Evolutionary conservation across 495 filamentous ascomycete species (phyloP).

Genomic region (Lasiosphaeria ovina): DNA sequence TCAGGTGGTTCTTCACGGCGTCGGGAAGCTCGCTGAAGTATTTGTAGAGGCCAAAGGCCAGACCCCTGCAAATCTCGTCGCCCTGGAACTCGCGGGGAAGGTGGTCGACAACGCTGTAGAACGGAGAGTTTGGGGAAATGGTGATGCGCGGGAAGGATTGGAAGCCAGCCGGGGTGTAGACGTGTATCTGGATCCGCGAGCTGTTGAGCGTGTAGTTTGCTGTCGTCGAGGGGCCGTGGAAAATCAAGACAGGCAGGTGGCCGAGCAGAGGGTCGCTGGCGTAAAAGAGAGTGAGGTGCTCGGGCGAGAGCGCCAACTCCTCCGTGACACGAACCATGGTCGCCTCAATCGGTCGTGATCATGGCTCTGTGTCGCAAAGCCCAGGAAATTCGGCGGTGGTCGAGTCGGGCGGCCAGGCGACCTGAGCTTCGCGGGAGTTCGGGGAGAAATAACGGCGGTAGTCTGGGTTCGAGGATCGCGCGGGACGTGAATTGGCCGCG

Average conservation of each 20-base stretch:
- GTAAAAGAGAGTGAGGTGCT: conserved; percentile 77
- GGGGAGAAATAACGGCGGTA: neutral
- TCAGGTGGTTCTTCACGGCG: conserved; percentile 62
- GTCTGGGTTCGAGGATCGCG: no score
- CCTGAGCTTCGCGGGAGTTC: neutral
- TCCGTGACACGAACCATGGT: conserved; percentile 67
- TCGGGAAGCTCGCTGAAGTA: conserved; percentile 88
- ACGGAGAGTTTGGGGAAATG: conserved; percentile 89
- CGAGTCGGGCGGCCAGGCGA: neutral
- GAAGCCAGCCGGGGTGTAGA: conserved; percentile 84
- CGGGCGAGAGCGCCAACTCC: conserved; percentile 66
- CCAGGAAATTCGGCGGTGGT: neutral
- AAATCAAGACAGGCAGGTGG: conserved; percentile 71
- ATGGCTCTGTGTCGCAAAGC: conserved; percentile 21
- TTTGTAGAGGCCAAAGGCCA: conserved; percentile 88
- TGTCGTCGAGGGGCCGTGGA: conserved; percentile 81
- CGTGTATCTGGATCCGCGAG: conserved; percentile 87
- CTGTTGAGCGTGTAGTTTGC: conserved; percentile 81
- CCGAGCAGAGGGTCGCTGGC: conserved; percentile 73
- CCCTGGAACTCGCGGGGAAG: conserved; percentile 93
- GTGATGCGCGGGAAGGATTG: conserved; percentile 86
- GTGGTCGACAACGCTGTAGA: conserved; percentile 86
- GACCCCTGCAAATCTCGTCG: conserved; percentile 80
- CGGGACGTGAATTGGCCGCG: neutral
- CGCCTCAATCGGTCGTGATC: conserved; percentile 43